Conservation (phyloP, 805 yeast genomes). For the Metschnikowia lunata region DNA sequence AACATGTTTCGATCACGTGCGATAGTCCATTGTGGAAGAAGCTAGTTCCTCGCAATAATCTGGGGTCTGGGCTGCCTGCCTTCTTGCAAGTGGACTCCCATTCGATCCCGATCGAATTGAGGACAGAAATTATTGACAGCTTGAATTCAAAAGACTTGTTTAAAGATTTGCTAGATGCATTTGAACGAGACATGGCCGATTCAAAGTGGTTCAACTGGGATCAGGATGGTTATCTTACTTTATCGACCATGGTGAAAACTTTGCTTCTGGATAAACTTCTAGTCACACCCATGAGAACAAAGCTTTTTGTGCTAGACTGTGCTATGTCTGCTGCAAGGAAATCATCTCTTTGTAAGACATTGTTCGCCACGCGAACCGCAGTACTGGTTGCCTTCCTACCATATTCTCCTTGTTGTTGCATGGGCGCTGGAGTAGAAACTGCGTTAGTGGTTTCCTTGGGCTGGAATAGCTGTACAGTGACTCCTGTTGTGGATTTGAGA, state of each 20-base stretch:
- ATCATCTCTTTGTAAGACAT: conserved; percentile 9
- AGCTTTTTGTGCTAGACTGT: conserved; percentile 14
- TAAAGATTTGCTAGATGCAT: conserved; percentile 1
- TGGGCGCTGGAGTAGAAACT: conserved; percentile 12
- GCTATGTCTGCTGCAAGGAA: conserved; percentile 9
- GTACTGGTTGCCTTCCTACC: conserved; percentile 15
- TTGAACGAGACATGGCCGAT: conserved; percentile 1
- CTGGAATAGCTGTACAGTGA: conserved; percentile 12
- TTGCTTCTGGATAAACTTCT: conserved; percentile 9
- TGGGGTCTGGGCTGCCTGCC: conserved; percentile 5
- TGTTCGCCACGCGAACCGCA: conserved; percentile 5
- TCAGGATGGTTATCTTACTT: conserved; percentile 6
- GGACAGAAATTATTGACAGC: background rate
- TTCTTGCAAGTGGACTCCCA: conserved; percentile 12
- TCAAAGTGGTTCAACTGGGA: conserved; percentile 13
- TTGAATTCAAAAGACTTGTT: background rate
- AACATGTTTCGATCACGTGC: conserved; percentile 5
- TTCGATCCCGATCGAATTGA: conserved; percentile 4
- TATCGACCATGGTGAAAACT: conserved; percentile 9
- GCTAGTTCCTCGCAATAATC: conserved; percentile 1
- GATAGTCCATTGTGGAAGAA: conserved; percentile 10
- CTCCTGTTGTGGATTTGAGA: conserved; percentile 11
- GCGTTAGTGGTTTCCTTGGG: conserved; percentile 12
- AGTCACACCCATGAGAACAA: conserved; percentile 10
- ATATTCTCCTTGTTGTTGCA: conserved; percentile 9